Evolutionary conservation across 164 flowering plant species (phyloP), one percentile per base, ranked within the genome.

Genomic region (Dillenia suffruticosa): DNA sequence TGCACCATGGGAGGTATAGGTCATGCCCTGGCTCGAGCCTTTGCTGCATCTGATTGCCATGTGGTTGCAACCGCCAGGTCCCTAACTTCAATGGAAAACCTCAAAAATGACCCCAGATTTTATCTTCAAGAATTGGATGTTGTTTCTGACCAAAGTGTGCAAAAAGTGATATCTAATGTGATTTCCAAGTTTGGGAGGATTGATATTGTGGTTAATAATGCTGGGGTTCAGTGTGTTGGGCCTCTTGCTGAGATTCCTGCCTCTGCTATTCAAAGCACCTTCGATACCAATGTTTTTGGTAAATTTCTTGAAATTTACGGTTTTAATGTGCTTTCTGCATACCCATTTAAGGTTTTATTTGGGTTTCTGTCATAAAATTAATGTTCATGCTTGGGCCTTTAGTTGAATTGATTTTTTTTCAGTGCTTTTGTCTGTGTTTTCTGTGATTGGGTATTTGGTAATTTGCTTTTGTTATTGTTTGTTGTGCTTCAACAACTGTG

Each of bases 1-100:
- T 94, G 97, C 62, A 77, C 87, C 12, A 54, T 56, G 16, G 99
- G 99, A 22, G 92, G 99, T 2, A 94, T 94, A 11, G 99, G 99
- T 17, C 75, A 89, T 65, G 85, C 86, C 5, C 73, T 94, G 49
- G 92, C 96, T 4, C 82, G 74, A 46, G 95, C 79, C 0, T 94
- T 94, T 57, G 96, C 92, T 1, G 70, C 82, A 10, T 63, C 70
- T 44, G 67, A 75, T 19, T 94, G 99, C 70, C 63, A 49, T 13
- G 97, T 91, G 14, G 92, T 89, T 7, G 93, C 99, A 10, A 87
- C 89, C 4, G 82, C 87, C 67, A 79, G 97, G 51, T 78, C 86
- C 10, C 58, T 70, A 22, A 12, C 61, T 0, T 62, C 93, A 63
- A 86, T 91, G 90, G 66, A 79, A 12, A 88, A 81, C 49, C 79